Base-by-base conservation (phyloP, 2,329 filamentous ascomycete species). In the Pseudocercospora vitis region DNA sequence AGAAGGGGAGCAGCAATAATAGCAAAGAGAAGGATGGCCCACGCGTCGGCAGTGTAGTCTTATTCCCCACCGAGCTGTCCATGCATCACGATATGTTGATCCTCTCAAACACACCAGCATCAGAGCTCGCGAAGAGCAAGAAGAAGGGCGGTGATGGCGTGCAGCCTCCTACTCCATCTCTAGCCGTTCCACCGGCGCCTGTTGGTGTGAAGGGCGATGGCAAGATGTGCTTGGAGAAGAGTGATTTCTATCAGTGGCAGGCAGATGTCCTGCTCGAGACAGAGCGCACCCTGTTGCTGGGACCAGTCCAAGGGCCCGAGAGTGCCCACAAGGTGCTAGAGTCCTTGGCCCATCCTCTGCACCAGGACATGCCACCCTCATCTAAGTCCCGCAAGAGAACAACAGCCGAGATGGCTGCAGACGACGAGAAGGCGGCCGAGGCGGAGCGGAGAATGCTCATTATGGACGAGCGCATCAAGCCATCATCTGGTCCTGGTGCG, bases 301-400 rank as follows among this genome's bases (percentile, higher is more conserved):
- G 92, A 24, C 87, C 91, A 0, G 88, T 88, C 1, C 82, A 81
- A 61, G 87, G 75, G 58, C 74, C 82, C 2, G 83, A 84, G 44
- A 86, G 91, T 60, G 85, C 84, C 1, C 85, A 91, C 44, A 78
- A 79, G 8, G 78, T 95, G 3, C 78, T 97, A 2, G 84, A 89
- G 24, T 77, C 80, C 14, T 77, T 92, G 62, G 79, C 83, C 16
- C 88, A 95, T 69, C 87, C 91, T 5, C 83, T 90, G 52, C 89
- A 96, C 70, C 81, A 83, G 24, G 82, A 87, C 46, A 78, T 83
- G 37, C 86, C 90, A 7, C 92, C 94, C 0, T 82, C 87, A 56
- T 91, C 91, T 2, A 96, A 96, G 78, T 86, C 86, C 6, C 81
- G 94, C 53, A 97, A 99, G 78, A 85, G 92, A 58, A 99, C 94